phyloP scores from a whole-genome alignment of 2,329 filamentous ascomycete species.

The Cladosporium sp. region DNA sequence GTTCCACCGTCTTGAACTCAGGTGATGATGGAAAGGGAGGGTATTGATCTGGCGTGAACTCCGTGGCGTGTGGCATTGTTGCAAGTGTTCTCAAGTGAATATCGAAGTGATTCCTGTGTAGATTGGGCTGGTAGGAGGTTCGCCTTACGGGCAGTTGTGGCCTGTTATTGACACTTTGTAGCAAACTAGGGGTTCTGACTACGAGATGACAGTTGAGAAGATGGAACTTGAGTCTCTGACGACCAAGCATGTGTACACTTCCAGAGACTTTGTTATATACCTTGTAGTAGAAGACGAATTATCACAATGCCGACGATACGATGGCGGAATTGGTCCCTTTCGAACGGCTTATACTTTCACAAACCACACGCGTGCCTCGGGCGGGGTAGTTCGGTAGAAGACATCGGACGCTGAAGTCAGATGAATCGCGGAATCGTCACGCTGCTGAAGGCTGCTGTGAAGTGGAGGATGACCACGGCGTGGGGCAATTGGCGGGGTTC shows the following conservation, averaged over 20 bases:
- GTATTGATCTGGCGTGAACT: constrained; percentile 31
- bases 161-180: too few species aligned
- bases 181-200: too few species aligned
- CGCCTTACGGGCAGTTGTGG: too few species aligned
- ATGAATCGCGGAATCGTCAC: neutral
- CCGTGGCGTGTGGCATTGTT: constrained; percentile 30
- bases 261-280: neutral
- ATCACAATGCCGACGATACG: neutral
- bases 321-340: neutral
- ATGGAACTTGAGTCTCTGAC: neutral
- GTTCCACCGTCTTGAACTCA: constrained; percentile 24
- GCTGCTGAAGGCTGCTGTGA: too few species aligned
- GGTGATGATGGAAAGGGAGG: constrained; percentile 38
- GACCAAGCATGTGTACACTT: neutral
- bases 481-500: too few species aligned
- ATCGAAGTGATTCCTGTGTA: neutral
- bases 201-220: neutral
- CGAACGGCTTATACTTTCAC: neutral
- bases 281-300: too few species aligned
- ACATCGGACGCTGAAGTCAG: neutral
- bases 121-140: neutral
- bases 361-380: neutral
- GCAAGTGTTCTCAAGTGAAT: neutral
- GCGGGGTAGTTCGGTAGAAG: constrained; percentile 9
- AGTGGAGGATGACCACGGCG: too few species aligned